Percentiles rank a stretch among this genome's conserved stretches.
phyloP scores from a whole-genome alignment of 169 alveolate genomes.

The Prorocentrum cordatum region DNA sequence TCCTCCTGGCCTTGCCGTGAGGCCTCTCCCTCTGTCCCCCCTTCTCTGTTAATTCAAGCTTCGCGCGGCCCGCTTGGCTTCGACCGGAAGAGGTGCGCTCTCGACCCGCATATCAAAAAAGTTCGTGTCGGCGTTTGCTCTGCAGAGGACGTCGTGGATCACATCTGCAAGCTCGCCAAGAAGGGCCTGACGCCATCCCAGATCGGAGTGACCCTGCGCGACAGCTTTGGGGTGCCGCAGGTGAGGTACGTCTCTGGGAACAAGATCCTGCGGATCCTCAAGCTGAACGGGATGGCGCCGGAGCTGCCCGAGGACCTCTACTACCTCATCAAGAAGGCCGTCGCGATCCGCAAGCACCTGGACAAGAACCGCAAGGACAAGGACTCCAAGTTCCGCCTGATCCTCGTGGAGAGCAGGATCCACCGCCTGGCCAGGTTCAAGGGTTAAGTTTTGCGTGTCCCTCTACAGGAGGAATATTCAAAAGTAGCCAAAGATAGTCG shows the following conservation, averaged over 20 bases:
- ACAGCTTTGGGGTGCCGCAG: constrained; percentile 95
- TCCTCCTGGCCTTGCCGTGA: too few species aligned
- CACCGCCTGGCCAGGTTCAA: constrained; percentile 98
- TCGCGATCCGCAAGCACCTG: constrained; percentile 95
- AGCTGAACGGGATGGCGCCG: constrained; percentile 78
- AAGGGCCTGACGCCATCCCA: constrained; percentile 97
- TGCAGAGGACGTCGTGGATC: constrained; percentile 89
- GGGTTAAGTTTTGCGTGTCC: too few species aligned
- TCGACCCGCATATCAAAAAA: too few species aligned
- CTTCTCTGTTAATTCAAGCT: too few species aligned
- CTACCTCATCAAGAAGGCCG: constrained; percentile 97
- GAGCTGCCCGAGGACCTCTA: constrained; percentile 98
- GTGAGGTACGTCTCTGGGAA: constrained; percentile 92
- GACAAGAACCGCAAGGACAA: constrained; percentile 94
- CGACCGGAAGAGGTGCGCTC: too few species aligned
- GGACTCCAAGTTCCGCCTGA: constrained; percentile 94
- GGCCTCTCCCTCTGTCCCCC: too few species aligned
- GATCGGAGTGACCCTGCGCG: constrained; percentile 97
- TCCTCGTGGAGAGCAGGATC: constrained; percentile 94
- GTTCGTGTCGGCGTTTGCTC: too few species aligned
- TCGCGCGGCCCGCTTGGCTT: too few species aligned
- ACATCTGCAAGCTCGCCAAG: constrained; percentile 92
- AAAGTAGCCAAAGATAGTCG: too few species aligned
- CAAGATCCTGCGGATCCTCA: constrained; percentile 93
- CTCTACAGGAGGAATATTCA: too few species aligned